Conservation (phyloP, 179 eudicot species). For the Actinidia polygama region DNA sequence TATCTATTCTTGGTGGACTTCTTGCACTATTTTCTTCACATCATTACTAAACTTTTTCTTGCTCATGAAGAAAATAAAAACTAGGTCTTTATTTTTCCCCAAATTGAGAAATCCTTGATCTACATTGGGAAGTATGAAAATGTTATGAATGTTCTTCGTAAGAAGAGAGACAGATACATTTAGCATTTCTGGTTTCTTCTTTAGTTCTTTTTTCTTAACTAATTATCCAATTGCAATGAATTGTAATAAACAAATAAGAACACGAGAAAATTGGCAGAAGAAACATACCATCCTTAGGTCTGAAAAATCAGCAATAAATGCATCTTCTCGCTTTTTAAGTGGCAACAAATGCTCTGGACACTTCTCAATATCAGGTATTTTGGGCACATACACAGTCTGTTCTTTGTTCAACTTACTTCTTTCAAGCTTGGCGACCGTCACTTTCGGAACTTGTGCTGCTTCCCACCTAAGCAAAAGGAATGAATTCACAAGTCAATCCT, state of each 20-base stretch:
- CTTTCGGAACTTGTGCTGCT: conserved; percentile 80
- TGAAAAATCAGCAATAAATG: conserved; percentile 76
- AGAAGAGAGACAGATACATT: neutral
- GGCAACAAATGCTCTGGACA: conserved; percentile 84
- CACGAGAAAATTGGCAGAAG: neutral
- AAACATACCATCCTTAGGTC: conserved; percentile 73
- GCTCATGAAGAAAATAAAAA: neutral
- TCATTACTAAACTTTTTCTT: neutral
- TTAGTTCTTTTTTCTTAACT: neutral
- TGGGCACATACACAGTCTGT: conserved; percentile 88
- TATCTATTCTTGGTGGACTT: neutral
- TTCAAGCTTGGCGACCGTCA: conserved; percentile 73
- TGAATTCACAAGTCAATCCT: neutral
- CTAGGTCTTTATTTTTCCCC: neutral
- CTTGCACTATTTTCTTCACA: neutral
- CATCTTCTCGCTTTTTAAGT: conserved; percentile 75
- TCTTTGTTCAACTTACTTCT: conserved; percentile 52
- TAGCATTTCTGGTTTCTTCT: neutral
- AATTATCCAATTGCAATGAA: neutral
- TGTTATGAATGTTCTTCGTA: neutral
- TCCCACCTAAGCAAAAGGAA: conserved; percentile 72
- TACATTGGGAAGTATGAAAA: neutral
- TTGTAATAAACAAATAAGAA: conserved; percentile 18
- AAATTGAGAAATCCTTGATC: neutral
- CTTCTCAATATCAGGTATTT: conserved; percentile 76